These are phyloP conservation scores for Peziza echinospora DNA, from an alignment of 495 filamentous ascomycete genomes.

Conservation along the genomic window DNA sequence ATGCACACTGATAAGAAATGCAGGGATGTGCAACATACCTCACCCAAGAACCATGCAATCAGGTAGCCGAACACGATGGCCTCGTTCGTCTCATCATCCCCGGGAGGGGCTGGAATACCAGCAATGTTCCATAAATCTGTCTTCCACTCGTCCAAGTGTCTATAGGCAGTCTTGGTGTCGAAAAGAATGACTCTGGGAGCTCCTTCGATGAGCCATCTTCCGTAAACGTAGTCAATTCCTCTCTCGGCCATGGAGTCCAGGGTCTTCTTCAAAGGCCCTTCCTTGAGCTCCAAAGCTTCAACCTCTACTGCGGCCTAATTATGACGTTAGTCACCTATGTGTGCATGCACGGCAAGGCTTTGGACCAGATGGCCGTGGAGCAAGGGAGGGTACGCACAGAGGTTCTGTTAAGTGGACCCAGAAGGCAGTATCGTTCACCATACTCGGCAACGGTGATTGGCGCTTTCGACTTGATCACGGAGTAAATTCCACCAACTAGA, in stretches of 20 bases:
- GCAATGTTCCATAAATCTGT: conserved; percentile 79
- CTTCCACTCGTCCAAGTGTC: conserved; percentile 91
- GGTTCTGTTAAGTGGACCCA: conserved; percentile 77
- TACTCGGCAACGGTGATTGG: conserved; percentile 95
- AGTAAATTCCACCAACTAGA: conserved; percentile 91
- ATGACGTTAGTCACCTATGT: too few relatives aligned
- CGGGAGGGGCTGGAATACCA: conserved; percentile 76
- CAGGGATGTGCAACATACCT: conserved; percentile 35
- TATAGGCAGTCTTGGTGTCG: conserved; percentile 80
- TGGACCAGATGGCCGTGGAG: conserved; percentile 1
- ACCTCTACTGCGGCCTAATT: conserved; percentile 79
- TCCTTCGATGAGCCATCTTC: conserved; percentile 92
- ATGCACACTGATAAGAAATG: conserved; percentile 1
- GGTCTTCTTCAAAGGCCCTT: conserved; percentile 48
- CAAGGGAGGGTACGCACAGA: conserved; percentile 49
- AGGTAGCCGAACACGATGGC: conserved; percentile 94
- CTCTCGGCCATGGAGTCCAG: conserved; percentile 77
- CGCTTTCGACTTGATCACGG: conserved; percentile 94
- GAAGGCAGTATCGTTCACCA: conserved; percentile 88
- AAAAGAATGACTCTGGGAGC: conserved; percentile 85
- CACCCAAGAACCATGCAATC: conserved; percentile 93
- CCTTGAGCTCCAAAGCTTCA: conserved; percentile 47
- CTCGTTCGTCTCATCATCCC: conserved; percentile 90
- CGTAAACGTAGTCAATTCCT: conserved; percentile 78
- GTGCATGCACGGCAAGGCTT: too few relatives aligned